A percentile compares a stretch with the other conserved stretches of the same genome.
Evolutionary conservation across 345 rosid genomes (phyloP).

Genomic region (Carallia pectinifolia): DNA sequence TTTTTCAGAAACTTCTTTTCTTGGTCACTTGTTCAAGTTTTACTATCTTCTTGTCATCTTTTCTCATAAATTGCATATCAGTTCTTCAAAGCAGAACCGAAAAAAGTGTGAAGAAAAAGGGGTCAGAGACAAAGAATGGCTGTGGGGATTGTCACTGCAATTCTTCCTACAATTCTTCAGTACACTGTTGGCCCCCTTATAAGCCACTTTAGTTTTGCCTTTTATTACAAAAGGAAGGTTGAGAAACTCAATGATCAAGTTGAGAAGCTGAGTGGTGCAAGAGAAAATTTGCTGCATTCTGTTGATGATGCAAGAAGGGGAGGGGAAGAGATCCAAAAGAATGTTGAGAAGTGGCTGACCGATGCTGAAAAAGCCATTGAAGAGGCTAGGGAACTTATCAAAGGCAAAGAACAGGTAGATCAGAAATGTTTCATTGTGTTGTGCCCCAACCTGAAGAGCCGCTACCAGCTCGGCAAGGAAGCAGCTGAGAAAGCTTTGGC

Average conservation of each 20-base stretch:
- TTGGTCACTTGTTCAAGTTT: too few relatives aligned
- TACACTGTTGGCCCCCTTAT: not conserved
- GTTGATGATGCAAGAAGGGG: not conserved
- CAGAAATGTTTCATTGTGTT: not conserved
- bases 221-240: not conserved
- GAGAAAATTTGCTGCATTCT: not conserved
- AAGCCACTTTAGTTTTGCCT: not conserved
- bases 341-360: constrained; percentile 8
- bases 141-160: not conserved
- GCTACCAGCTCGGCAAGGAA: constrained; percentile 5
- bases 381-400: not conserved
- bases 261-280: not conserved
- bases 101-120: too few relatives aligned
- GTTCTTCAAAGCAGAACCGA: too few relatives aligned
- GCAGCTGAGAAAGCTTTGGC: not conserved
- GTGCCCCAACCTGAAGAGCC: constrained; percentile 7
- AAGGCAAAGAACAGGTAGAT: not conserved
- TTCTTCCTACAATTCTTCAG: not conserved
- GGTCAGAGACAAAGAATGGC: not conserved
- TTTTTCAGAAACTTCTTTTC: too few relatives aligned
- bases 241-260: not conserved
- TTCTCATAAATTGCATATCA: too few relatives aligned
- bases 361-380: not conserved
- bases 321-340: not conserved
- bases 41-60: too few relatives aligned